Evolutionary conservation across 495 filamentous ascomycete species (phyloP).

Genomic region (Lophiostoma macrostomum): DNA sequence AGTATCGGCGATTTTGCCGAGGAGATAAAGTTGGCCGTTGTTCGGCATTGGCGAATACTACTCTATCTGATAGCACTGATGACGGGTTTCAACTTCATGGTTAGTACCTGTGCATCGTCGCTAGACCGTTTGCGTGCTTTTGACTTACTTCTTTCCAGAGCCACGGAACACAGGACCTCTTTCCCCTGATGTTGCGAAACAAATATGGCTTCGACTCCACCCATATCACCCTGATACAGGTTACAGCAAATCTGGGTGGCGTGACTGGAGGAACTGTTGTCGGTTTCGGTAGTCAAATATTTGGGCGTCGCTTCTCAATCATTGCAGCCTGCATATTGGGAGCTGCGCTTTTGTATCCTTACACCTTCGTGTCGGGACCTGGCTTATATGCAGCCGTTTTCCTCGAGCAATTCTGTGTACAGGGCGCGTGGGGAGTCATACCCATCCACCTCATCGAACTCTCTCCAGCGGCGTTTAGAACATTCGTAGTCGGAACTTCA

Average conservation of each 20-base stretch:
- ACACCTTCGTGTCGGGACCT: constrained; percentile 61
- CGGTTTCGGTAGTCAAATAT: constrained; percentile 74
- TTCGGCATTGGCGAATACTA: constrained; percentile 71
- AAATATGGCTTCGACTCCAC: constrained; percentile 70
- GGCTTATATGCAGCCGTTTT: constrained; percentile 74
- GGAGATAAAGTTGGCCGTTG: constrained; percentile 71
- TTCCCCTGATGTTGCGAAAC: constrained; percentile 75
- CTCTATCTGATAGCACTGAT: constrained; percentile 77
- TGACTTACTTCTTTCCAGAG: constrained; percentile 45
- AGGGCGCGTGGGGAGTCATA: constrained; percentile 40
- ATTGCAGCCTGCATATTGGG: constrained; percentile 71
- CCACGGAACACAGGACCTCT: constrained; percentile 87
- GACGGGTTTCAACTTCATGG: constrained; percentile 89
- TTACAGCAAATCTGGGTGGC: constrained; percentile 81
- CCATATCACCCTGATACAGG: constrained; percentile 75
- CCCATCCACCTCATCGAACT: constrained; percentile 80
- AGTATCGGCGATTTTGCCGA: constrained; percentile 59
- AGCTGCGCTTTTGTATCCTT: constrained; percentile 75
- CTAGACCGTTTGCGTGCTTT: not conserved
- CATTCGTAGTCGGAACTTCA: constrained; percentile 75
- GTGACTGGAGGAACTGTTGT: constrained; percentile 68
- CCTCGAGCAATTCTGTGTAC: constrained; percentile 86
- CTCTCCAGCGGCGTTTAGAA: constrained; percentile 74
- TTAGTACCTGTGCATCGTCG: constrained; percentile 35
- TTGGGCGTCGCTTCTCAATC: constrained; percentile 79